phyloP scores from a whole-genome alignment of 1,139 yeast genomes.

The Suhomyces bribrorum region DNA sequence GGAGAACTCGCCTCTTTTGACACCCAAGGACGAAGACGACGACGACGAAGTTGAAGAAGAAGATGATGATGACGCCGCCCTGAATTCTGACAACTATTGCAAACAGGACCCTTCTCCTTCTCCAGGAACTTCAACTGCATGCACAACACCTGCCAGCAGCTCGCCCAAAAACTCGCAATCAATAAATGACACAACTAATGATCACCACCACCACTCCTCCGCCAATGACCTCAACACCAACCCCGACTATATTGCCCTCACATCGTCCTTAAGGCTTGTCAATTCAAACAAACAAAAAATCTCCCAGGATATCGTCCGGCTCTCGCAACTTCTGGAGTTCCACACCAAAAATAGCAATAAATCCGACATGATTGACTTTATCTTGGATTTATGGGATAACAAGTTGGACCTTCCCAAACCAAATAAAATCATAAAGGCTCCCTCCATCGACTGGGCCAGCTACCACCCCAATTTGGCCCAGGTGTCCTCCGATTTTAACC shows the following conservation, averaged over 20 bases:
- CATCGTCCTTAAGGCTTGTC: conserved; percentile 37
- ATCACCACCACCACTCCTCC: conserved; percentile 1
- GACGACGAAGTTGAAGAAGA: conserved; percentile 25
- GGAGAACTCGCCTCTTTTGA: conserved; percentile 39
- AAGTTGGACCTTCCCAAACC: conserved; percentile 41
- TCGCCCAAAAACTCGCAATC: too few species aligned
- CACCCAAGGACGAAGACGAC: conserved; percentile 48
- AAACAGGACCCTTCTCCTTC: conserved; percentile 7
- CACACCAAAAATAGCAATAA: conserved; percentile 20
- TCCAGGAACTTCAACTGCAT: conserved; percentile 10
- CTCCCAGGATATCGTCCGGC: conserved; percentile 34
- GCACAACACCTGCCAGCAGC: conserved; percentile 12
- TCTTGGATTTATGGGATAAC: conserved; percentile 31
- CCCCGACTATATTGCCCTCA: conserved; percentile 42
- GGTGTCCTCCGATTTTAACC: conserved; percentile 16
- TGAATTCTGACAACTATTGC: conserved; percentile 3
- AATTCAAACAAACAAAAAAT: conserved; percentile 26
- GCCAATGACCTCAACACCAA: conserved; percentile 26
- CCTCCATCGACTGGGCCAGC: conserved; percentile 40
- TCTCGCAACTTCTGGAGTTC: conserved; percentile 25
- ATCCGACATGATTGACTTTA: conserved; percentile 31
- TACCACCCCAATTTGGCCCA: conserved; percentile 22
- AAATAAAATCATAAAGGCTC: conserved; percentile 35
- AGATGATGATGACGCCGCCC: conserved; percentile 6
- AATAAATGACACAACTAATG: conserved; percentile 9